A percentile compares a stretch with the other conserved stretches of the same genome.
Evolutionary conservation across 108 stramenopile species (phyloP).

Genomic region (Schizochytrium sp.): DNA sequence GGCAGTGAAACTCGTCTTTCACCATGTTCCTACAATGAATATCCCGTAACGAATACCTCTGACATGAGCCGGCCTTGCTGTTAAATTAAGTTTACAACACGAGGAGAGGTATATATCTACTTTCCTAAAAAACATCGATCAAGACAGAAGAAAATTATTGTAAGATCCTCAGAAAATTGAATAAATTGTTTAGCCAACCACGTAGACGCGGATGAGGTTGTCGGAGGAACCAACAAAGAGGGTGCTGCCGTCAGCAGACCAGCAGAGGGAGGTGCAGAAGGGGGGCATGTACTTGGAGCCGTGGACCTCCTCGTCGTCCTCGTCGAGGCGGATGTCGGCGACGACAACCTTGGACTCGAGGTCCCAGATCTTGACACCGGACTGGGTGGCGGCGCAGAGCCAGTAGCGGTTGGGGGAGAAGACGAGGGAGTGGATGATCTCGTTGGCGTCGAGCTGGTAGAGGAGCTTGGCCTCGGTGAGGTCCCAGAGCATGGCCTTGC

Average conservation of each 20-base stretch:
- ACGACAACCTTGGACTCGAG: conserved; percentile 97
- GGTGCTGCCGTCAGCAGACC: conserved; percentile 95
- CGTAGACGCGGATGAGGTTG: conserved; percentile 91
- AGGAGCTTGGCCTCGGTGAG: conserved; percentile 99
- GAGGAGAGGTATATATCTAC: too few relatives aligned
- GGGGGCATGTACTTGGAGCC: conserved; percentile 83
- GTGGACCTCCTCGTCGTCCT: conserved; percentile 68
- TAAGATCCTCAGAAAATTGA: not conserved
- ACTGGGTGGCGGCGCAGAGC: conserved; percentile 98
- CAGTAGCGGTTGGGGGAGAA: conserved; percentile 99
- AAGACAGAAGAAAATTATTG: too few relatives aligned
- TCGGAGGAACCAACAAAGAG: conserved; percentile 98
- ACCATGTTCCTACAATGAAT: too few relatives aligned
- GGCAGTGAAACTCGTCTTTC: too few relatives aligned
- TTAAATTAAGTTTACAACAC: too few relatives aligned
- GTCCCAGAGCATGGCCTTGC: conserved; percentile 99
- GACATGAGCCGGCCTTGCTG: too few relatives aligned
- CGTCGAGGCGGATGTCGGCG: conserved; percentile 91
- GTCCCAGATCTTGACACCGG: conserved; percentile 99
- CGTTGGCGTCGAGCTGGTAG: conserved; percentile 97
- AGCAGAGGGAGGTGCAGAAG: conserved; percentile 94
- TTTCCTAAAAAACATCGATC: too few relatives aligned
- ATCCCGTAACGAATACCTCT: too few relatives aligned
- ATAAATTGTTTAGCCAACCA: conserved; percentile 23
- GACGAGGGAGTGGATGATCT: conserved; percentile 97